A percentile compares a stretch with the other conserved stretches of the same genome.
Evolutionary conservation across 208 protist species (phyloP).

Genomic region (Wallacemonas sp.): DNA sequence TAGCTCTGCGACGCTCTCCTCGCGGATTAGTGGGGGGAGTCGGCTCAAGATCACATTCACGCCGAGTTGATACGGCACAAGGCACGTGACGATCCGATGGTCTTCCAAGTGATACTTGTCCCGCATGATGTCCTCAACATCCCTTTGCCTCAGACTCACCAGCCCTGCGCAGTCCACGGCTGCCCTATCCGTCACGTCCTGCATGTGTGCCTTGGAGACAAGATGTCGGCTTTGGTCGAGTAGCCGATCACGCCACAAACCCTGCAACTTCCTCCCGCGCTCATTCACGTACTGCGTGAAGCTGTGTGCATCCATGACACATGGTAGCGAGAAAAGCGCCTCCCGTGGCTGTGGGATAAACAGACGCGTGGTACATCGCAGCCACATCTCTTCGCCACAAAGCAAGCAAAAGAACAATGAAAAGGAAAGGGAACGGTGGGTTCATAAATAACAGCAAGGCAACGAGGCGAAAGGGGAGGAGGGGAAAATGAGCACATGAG

Average conservation of each 20-base stretch:
- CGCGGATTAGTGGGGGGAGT: constrained; percentile 45
- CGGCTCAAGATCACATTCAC: constrained; percentile 80
- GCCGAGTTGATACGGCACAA: constrained; percentile 85
- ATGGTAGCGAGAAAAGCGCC: constrained; percentile 69
- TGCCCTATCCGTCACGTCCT: constrained; percentile 25
- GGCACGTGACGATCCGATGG: constrained; percentile 69
- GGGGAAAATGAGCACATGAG: background rate
- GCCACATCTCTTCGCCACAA: background rate
- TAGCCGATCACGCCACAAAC: constrained; percentile 25
- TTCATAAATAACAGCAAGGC: too few species aligned
- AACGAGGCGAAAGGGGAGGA: constrained; percentile 4
- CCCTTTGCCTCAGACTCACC: constrained; percentile 41
- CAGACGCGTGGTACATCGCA: background rate
- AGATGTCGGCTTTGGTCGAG: constrained; percentile 18
- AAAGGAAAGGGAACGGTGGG: too few species aligned
- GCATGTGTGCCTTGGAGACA: constrained; percentile 43
- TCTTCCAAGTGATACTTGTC: constrained; percentile 64
- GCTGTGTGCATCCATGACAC: constrained; percentile 64
- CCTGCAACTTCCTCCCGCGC: constrained; percentile 33
- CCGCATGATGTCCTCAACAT: constrained; percentile 56
- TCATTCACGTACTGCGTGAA: constrained; percentile 63
- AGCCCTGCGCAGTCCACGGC: constrained; percentile 32
- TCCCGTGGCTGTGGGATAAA: background rate
- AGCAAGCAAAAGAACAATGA: constrained; percentile 1
- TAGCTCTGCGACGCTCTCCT: constrained; percentile 53